These are phyloP conservation scores for Calonectria pseudoturangicola DNA, from an alignment of 2,329 filamentous ascomycete genomes.

Conservation along the genomic window DNA sequence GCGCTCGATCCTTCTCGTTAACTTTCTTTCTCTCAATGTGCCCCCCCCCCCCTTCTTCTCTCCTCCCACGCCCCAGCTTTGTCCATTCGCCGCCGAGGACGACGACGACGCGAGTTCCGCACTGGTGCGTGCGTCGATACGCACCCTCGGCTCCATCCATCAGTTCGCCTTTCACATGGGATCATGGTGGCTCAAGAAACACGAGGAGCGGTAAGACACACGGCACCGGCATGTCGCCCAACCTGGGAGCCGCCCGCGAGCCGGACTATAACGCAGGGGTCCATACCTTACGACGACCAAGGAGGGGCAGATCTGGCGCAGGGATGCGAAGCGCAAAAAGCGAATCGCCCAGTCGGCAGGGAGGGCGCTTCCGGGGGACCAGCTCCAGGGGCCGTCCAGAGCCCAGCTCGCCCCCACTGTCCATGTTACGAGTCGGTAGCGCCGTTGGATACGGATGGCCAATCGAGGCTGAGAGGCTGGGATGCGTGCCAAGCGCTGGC, in stretches of 20 bases:
- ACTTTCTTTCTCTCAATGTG: neutral
- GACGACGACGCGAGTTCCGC: neutral
- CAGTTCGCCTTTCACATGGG: slow-evolving; percentile 10
- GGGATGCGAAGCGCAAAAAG: slow-evolving; percentile 20
- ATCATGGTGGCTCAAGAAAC: slow-evolving; percentile 34
- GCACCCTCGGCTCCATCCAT: neutral
- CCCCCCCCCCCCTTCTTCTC: neutral
- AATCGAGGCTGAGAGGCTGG: slow-evolving; percentile 31
- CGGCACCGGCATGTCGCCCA: slow-evolving; percentile 14
- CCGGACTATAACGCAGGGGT: slow-evolving; percentile 25
- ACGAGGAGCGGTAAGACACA: slow-evolving; percentile 25
- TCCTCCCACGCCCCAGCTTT: neutral
- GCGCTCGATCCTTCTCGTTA: slow-evolving; percentile 5
- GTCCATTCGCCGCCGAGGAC: neutral
- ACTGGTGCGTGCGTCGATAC: slow-evolving; percentile 9
- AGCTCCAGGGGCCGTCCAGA: slow-evolving; percentile 6
- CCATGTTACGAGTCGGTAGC: slow-evolving; percentile 15
- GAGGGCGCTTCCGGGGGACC: slow-evolving; percentile 5
- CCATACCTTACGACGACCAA: slow-evolving; percentile 5
- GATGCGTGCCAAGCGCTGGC: slow-evolving; percentile 19
- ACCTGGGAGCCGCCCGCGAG: slow-evolving; percentile 23
- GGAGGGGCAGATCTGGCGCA: slow-evolving; percentile 18
- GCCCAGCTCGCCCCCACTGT: slow-evolving; percentile 17
- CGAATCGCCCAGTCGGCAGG: slow-evolving; percentile 20
- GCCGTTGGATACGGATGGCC: slow-evolving; percentile 24